A percentile compares a stretch with the other conserved stretches of the same genome.
Conservation (phyloP, 306 rosid genomes). For the Vicia sativa region DNA sequence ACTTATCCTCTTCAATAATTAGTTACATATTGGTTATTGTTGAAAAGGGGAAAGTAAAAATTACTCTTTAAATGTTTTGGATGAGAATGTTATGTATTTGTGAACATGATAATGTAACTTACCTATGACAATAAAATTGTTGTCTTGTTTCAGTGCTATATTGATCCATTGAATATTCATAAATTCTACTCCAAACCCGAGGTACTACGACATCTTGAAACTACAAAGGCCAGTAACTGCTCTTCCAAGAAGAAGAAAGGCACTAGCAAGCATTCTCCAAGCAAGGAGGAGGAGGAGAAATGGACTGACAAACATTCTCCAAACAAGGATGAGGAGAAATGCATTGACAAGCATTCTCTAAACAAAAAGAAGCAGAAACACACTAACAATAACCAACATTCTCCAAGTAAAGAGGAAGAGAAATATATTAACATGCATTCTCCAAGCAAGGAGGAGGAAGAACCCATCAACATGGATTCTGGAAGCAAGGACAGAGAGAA, state of each 20-base stretch:
- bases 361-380: conserved; percentile 42
- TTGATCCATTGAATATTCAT: conserved; percentile 58
- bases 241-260: conserved; percentile 43
- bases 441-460: conserved; percentile 38
- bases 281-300: conserved; percentile 47
- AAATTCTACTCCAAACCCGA: conserved; percentile 88
- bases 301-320: conserved; percentile 7
- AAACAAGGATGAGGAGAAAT: conserved; percentile 39
- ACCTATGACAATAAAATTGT: conserved; percentile 27
- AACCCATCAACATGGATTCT: conserved; percentile 18
- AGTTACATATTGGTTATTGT: conserved; percentile 4
- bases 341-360: neutral
- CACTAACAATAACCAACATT: neutral
- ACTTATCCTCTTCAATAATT: conserved; percentile 17
- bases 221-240: conserved; percentile 43
- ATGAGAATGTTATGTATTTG: conserved; percentile 18
- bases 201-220: conserved; percentile 72
- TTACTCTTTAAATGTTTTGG: conserved; percentile 27
- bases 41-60: conserved; percentile 13
- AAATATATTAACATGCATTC: conserved; percentile 28
- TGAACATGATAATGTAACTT: conserved; percentile 16
- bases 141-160: conserved; percentile 65
- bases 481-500: conserved; percentile 40
- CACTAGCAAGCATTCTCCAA: conserved; percentile 38
- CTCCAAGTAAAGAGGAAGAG: conserved; percentile 48